Percentiles rank a stretch among this genome's conserved stretches.
phyloP scores from a whole-genome alignment of 2,329 filamentous ascomycete species.

The Chaetomium olivaceum region DNA sequence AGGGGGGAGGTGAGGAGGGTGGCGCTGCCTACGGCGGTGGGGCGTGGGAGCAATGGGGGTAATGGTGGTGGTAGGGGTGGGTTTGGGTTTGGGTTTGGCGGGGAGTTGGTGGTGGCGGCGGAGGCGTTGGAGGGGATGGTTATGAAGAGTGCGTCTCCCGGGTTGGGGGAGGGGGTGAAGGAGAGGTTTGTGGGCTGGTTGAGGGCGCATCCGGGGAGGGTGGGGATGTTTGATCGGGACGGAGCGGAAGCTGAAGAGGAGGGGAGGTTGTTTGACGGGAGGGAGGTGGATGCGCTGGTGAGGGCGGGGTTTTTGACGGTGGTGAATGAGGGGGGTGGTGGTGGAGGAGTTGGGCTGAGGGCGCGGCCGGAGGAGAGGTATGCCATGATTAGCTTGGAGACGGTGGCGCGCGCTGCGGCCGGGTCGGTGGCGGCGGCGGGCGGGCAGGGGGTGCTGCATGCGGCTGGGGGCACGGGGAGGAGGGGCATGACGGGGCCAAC shows the following conservation, averaged over 20 bases:
- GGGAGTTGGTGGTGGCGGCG: slow-evolving; percentile 62
- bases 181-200: slow-evolving; percentile 56
- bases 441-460: slow-evolving; percentile 64
- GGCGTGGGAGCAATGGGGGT: slow-evolving; percentile 28
- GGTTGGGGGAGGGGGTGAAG: slow-evolving; percentile 46
- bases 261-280: slow-evolving; percentile 39
- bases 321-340: slow-evolving; percentile 40
- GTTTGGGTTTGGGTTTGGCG: slow-evolving; percentile 25
- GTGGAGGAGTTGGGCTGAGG: slow-evolving; percentile 18
- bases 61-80: slow-evolving; percentile 21
- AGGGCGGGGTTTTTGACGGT: slow-evolving; percentile 67
- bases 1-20: slow-evolving; percentile 62
- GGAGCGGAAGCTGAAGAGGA: slow-evolving; percentile 31
- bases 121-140: slow-evolving; percentile 57
- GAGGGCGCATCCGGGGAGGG: slow-evolving; percentile 49
- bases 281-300: slow-evolving; percentile 60
- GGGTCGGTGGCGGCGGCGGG: slow-evolving; percentile 70
- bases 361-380: slow-evolving; percentile 55
- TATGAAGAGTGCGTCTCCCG: slow-evolving; percentile 20
- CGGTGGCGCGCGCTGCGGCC: slow-evolving; percentile 64
- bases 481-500: slow-evolving; percentile 21
- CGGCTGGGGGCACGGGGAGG: slow-evolving; percentile 55
- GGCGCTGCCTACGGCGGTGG: slow-evolving; percentile 44
- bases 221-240: slow-evolving; percentile 9
- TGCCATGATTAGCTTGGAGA: slow-evolving; percentile 61